Percentiles rank a stretch among this genome's conserved stretches.
Evolutionary conservation across 371 early-diverging fungal genomes (phyloP).

Genomic region (Mucor indicus): DNA sequence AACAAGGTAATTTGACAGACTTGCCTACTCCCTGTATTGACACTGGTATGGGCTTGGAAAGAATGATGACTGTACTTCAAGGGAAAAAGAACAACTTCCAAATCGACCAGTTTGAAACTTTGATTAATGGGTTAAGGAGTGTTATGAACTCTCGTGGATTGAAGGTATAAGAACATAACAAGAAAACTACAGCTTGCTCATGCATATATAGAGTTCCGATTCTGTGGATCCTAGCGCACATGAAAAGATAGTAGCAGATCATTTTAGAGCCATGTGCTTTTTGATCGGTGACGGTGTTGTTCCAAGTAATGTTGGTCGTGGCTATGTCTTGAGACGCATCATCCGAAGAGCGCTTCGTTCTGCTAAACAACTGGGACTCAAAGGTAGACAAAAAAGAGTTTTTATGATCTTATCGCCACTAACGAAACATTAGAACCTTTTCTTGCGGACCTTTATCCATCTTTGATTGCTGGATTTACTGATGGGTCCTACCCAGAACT

Average conservation of each 20-base stretch:
- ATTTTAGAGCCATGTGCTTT: slow-evolving; percentile 70
- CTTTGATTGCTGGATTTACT: slow-evolving; percentile 51
- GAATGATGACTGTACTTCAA: slow-evolving; percentile 66
- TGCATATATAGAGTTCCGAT: slow-evolving; percentile 2
- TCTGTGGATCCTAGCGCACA: slow-evolving; percentile 43
- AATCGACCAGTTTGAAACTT: slow-evolving; percentile 60
- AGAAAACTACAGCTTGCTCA: background rate
- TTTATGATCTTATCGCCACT: no score
- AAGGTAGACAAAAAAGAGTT: slow-evolving; percentile 28
- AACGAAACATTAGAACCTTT: slow-evolving; percentile 43
- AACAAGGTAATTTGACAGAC: slow-evolving; percentile 51
- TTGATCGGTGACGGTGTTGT: slow-evolving; percentile 75
- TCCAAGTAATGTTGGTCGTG: slow-evolving; percentile 76
- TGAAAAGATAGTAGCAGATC: slow-evolving; percentile 76
- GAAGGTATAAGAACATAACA: slow-evolving; percentile 11
- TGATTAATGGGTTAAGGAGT: slow-evolving; percentile 45
- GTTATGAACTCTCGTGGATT: slow-evolving; percentile 36
- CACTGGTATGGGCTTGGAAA: slow-evolving; percentile 83
- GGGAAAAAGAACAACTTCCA: slow-evolving; percentile 68
- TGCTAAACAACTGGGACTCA: slow-evolving; percentile 64
- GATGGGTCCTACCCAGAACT: slow-evolving; percentile 60
- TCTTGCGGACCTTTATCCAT: slow-evolving; percentile 61
- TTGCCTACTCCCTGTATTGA: slow-evolving; percentile 70
- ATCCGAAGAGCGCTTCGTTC: slow-evolving; percentile 74
- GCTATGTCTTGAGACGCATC: slow-evolving; percentile 77